A percentile compares a stretch with the other conserved stretches of the same genome.
Conservation (phyloP, 768 basidiomycete species). For the Artomyces pyxidatus region DNA sequence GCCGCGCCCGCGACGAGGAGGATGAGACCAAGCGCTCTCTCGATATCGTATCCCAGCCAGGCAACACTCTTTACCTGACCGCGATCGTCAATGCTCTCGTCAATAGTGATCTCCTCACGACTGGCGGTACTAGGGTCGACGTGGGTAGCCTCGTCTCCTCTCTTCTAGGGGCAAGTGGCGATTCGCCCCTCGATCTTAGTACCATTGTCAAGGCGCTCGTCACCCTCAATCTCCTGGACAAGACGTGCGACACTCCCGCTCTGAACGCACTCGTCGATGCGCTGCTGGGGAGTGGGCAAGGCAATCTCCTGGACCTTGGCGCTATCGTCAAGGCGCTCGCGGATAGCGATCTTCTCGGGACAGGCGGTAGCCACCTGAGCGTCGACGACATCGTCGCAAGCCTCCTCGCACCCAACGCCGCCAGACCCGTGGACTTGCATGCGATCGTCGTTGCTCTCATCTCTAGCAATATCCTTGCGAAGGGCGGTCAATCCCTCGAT, state of each 20-base stretch:
- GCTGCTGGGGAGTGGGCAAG: neutral
- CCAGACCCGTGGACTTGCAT: too few relatives aligned
- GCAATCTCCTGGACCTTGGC: neutral
- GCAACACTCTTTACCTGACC: neutral
- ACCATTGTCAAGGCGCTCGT: neutral
- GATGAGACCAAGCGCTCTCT: neutral
- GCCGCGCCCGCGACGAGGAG: too few relatives aligned
- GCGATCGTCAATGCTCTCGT: neutral
- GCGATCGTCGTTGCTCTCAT: neutral
- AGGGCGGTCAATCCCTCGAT: neutral
- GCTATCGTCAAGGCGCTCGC: neutral
- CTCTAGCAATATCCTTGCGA: neutral
- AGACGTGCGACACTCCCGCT: neutral
- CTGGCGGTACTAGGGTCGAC: neutral
- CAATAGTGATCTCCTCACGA: neutral
- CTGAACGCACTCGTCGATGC: neutral
- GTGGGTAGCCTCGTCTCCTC: neutral
- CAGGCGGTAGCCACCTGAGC: too few relatives aligned
- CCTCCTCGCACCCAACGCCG: too few relatives aligned
- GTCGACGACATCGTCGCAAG: too few relatives aligned
- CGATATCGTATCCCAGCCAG: neutral
- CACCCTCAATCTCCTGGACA: neutral
- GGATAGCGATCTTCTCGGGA: neutral
- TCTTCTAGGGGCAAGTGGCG: neutral
- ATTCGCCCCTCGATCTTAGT: neutral